Base-by-base conservation (phyloP, 139 green algal genomes). In the Chlamydomonas incerta region DNA sequence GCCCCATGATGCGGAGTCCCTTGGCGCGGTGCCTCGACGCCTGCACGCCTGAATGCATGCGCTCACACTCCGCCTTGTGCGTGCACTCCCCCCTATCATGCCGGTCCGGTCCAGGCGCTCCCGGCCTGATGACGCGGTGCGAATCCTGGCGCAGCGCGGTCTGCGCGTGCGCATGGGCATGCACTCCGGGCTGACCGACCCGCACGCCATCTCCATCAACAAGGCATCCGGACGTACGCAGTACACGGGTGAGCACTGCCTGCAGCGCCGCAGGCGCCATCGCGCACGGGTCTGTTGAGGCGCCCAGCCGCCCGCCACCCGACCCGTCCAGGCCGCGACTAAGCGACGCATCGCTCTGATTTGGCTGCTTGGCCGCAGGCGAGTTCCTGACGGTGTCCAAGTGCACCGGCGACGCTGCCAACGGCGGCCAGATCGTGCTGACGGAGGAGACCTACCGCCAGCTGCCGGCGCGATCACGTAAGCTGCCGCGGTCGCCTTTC, bases 151-250 rank as follows among this genome's bases (percentile, higher is more conserved):
- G 29, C 67, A 72, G 26, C 81, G 81, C 21, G 81, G 81, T 3
- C 34, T 87, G 26, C 69, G 81, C 23, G 81, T 87, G 57, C 55
- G 81, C 55, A 87, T 87, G 81, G 81, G 81, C 69, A 74, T 87
- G 69, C 70, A 80, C 81, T 57, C 35, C 52, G 81, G 81, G 1
- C 57, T 87, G 11, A 17, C 11, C 1, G 70, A 87, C 37, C 35
- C 57, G 29, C 47, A 73, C 34, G 29, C 57, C 55, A 72, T 80
- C 4, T 66, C 57, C 57, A 23, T 47, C 70, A 87, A 87, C 81
- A 80, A 87, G 70, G 81, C 69, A 28, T 87, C 81, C 0, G 69
- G 70, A 35, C 65, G 81, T 21, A 73, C 81, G 24, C 81, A 87
- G 35, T 87, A 87, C 81, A 24, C 8, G 24, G 70, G 37, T 75